Base-by-base conservation (phyloP, 306 rosid genomes). In the Parietaria judaica region DNA sequence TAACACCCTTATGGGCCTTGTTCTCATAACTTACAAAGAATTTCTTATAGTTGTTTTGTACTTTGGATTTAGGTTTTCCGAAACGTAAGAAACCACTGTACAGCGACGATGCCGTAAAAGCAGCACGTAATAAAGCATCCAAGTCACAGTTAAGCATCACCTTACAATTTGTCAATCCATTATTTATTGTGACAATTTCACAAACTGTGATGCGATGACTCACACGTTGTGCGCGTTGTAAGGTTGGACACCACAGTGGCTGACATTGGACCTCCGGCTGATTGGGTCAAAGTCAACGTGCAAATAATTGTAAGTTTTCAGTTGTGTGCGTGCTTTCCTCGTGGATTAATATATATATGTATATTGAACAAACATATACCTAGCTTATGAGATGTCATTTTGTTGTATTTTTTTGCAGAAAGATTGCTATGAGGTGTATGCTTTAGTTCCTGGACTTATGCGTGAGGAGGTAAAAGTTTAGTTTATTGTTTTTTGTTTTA, bases 261-360 rank as follows among this genome's bases (percentile, higher is more conserved):
- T 69, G 97, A 94, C 60, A 70, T 89, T 58, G 97, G 99, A 72
- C 86, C 88, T 67, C 95, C 99, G 39, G 99, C 99, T 7, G 97
- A 94, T 70, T 94, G 99, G 99, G 99, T 94, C 64, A 94, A 89
- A 80, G 74, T 94, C 72, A 94, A 88, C 66, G 97, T 94, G 72
- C 99, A 81, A 72, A 86, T 72, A 86, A 89, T 92, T 66, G 99
- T 94, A 66, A 81, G 99, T 76, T 74, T 69, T 59, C 59, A 11
- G 45, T 10, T 11, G 43, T 57, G 41, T 45, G 48, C 61, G 43
- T 49, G 45, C 69, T 68, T 34, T 66, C 48, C 61, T 36, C 51
- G 48, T 54, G 68, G 36, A 55, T 51, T 8, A 65, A 5, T 38
- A 65, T 34, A 10, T 50, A 17, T 60, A 13, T 43, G 16, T 53